These are phyloP conservation scores for Lathyrus tuberosus DNA, from an alignment of 306 rosid species.

Conservation along the genomic window DNA sequence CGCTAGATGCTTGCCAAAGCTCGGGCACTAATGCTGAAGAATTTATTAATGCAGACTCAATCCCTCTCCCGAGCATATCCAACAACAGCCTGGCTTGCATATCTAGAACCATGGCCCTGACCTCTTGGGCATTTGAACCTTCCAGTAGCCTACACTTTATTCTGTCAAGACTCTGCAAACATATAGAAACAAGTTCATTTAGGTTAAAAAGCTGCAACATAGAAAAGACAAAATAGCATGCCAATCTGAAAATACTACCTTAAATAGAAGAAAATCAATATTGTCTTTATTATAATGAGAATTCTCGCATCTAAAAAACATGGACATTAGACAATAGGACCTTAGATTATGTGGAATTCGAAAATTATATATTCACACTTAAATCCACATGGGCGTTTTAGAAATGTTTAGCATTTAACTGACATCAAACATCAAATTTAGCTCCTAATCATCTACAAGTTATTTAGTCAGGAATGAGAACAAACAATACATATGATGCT, in stretches of 20 bases:
- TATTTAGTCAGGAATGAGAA: slow-evolving; percentile 11
- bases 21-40: slow-evolving; percentile 89
- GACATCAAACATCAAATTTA: slow-evolving; percentile 27
- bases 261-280: slow-evolving; percentile 23
- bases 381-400: slow-evolving; percentile 9
- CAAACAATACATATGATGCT: slow-evolving; percentile 13
- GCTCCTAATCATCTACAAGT: slow-evolving; percentile 20
- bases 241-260: slow-evolving; percentile 21
- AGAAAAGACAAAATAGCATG: background rate
- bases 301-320: slow-evolving; percentile 16
- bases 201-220: slow-evolving; percentile 15
- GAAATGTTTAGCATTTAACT: slow-evolving; percentile 3
- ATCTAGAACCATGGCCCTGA: slow-evolving; percentile 98
- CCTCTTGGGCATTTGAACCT: slow-evolving; percentile 98
- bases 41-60: slow-evolving; percentile 88
- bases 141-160: slow-evolving; percentile 94
- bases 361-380: slow-evolving; percentile 18
- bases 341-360: slow-evolving; percentile 8
- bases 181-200: slow-evolving; percentile 29
- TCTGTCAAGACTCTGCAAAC: slow-evolving; percentile 95
- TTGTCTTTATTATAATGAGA: slow-evolving; percentile 2
- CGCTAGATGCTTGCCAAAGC: slow-evolving; percentile 84
- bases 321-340: slow-evolving; percentile 21
- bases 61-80: slow-evolving; percentile 99
- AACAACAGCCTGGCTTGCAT: slow-evolving; percentile 98